Conservation (phyloP, 202 grass and related monocot species). For the Musa balbisiana region DNA sequence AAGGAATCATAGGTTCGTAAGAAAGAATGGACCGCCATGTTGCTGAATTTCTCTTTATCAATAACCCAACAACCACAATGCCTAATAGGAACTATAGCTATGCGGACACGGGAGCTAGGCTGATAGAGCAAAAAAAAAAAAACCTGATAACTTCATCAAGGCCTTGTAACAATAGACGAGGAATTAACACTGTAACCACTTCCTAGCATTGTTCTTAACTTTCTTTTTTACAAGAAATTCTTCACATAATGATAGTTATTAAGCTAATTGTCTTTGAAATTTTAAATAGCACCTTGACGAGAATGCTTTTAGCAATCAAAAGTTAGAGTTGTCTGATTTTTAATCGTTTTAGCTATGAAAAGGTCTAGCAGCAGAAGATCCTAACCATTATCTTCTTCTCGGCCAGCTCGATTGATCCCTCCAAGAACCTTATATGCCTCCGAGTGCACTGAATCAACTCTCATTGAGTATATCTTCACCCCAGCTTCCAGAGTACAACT, state of each 20-base stretch:
- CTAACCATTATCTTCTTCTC: constrained; percentile 60
- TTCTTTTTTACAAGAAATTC: not conserved
- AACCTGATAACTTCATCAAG: not conserved
- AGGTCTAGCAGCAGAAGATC: not conserved
- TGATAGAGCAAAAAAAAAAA: not conserved
- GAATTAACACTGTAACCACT: not conserved
- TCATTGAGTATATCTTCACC: constrained; percentile 85
- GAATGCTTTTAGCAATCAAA: not conserved
- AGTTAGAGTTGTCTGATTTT: not conserved
- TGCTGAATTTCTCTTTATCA: not conserved
- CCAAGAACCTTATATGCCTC: constrained; percentile 95
- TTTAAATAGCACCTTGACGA: not conserved
- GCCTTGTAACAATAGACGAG: not conserved
- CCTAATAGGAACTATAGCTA: not conserved
- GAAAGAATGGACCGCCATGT: not conserved
- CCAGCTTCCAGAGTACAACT: constrained; percentile 90
- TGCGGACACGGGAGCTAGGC: no score
- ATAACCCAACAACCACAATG: not conserved
- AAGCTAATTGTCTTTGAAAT: not conserved
- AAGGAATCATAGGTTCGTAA: not conserved
- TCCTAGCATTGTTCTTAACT: not conserved
- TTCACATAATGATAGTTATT: not conserved
- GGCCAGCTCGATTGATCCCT: constrained; percentile 79
- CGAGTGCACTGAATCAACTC: constrained; percentile 82
- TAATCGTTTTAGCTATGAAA: not conserved